phyloP scores from a whole-genome alignment of 257 asterid genomes.

The Leptodermis oblonga region DNA sequence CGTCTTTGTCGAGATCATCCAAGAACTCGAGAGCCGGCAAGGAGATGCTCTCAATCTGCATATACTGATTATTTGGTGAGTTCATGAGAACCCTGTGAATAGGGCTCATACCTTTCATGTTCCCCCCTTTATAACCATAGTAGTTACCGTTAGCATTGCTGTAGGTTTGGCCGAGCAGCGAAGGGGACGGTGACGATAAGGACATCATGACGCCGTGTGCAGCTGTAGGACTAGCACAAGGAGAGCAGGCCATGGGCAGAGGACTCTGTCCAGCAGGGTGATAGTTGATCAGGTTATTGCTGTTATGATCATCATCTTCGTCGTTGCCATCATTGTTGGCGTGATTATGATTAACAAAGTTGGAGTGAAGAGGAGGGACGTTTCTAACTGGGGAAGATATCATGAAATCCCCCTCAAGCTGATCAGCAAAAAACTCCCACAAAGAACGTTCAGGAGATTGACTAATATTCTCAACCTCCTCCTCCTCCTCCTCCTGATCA shows the following conservation, averaged over 20 bases:
- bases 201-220: background rate
- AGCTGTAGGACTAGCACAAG: background rate
- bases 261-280: background rate
- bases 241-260: conserved; percentile 22
- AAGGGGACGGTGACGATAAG: conserved; percentile 18
- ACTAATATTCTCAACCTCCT: conserved; percentile 22
- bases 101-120: conserved; percentile 56
- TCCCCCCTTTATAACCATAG: background rate
- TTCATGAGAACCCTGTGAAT: conserved; percentile 54
- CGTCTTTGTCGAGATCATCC: conserved; percentile 41
- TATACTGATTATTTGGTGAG: conserved; percentile 58
- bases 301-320: background rate
- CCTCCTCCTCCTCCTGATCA: conserved; percentile 34
- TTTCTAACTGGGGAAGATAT: conserved; percentile 64
- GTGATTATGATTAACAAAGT: background rate
- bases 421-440: conserved; percentile 69
- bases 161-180: conserved; percentile 36
- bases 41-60: conserved; percentile 56
- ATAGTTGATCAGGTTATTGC: background rate
- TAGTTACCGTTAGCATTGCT: background rate
- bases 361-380: conserved; percentile 40
- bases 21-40: conserved; percentile 60
- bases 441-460: conserved; percentile 61
- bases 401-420: conserved; percentile 66
- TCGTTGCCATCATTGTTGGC: background rate